These are phyloP conservation scores for Leccinellum luteum DNA, from an alignment of 768 basidiomycete species.

Conservation along the genomic window DNA sequence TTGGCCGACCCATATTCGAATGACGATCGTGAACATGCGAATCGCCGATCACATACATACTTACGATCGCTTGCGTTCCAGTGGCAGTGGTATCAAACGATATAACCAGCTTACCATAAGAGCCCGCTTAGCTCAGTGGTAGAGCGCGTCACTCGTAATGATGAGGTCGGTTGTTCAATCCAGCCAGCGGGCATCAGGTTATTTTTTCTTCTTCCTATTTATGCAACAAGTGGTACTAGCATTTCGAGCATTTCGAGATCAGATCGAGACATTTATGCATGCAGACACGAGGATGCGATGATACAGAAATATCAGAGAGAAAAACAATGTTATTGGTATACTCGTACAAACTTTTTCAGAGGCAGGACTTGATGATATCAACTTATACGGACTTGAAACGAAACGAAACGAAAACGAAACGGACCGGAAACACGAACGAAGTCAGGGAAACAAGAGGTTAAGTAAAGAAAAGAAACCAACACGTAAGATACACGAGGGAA, in stretches of 20 bases:
- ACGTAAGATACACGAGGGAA: background rate
- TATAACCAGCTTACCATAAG: background rate
- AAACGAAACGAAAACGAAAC: background rate
- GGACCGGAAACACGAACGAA: background rate
- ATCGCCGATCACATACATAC: background rate
- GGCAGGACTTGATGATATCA: background rate
- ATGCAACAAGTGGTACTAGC: too few species aligned
- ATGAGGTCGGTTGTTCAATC: conserved; percentile 48
- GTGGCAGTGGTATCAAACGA: too few species aligned
- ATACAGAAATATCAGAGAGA: background rate
- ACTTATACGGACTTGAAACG: background rate
- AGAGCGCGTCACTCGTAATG: conserved; percentile 28
- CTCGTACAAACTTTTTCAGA: background rate
- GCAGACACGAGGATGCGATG: background rate
- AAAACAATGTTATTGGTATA: background rate
- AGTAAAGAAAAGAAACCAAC: background rate
- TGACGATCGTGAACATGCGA: background rate
- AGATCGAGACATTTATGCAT: background rate
- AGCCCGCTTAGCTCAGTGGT: conserved; percentile 13
- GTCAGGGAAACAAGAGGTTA: background rate
- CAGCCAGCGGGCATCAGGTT: conserved; percentile 38
- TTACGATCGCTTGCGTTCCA: too few species aligned
- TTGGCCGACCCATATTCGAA: background rate
- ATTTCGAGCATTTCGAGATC: too few species aligned
- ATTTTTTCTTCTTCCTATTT: background rate